Conservation (phyloP, 2,329 filamentous ascomycete species). For the Aspergillus sp. region DNA sequence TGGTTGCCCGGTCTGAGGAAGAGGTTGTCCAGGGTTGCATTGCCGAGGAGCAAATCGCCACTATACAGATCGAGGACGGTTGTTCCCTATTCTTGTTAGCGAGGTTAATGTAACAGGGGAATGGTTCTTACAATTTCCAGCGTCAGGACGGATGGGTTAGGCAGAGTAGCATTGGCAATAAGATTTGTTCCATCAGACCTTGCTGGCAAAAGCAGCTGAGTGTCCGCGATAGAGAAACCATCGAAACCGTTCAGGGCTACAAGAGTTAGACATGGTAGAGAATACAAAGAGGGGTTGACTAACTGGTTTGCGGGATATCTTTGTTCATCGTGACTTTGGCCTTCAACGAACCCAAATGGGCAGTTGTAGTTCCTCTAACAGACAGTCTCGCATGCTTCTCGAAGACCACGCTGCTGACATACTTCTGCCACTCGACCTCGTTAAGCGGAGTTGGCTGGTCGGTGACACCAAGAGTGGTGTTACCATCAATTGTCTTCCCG, state of each 20-base stretch:
- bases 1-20: constrained; percentile 52
- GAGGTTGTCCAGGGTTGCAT: constrained; percentile 46
- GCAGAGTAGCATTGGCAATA: constrained; percentile 49
- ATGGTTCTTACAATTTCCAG: constrained; percentile 40
- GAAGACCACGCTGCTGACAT: constrained; percentile 29
- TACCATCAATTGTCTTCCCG: constrained; percentile 25
- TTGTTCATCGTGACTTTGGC: constrained; percentile 31
- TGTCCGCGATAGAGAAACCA: constrained; percentile 45
- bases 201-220: constrained; percentile 40
- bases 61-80: constrained; percentile 50
- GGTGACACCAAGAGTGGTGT: constrained; percentile 26
- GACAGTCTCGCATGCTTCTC: constrained; percentile 19
- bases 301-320: constrained; percentile 29
- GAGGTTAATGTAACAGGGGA: background rate
- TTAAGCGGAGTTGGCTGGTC: constrained; percentile 23
- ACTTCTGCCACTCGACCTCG: constrained; percentile 22
- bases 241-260: constrained; percentile 50
- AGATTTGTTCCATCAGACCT: constrained; percentile 49
- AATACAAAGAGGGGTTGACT: constrained; percentile 1
- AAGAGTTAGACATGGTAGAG: too few relatives aligned
- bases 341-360: constrained; percentile 27
- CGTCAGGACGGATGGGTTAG: constrained; percentile 55
- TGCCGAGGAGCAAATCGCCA: constrained; percentile 45
- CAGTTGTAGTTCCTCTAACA: constrained; percentile 22
- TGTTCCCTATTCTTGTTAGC: constrained; percentile 36